A percentile compares a stretch with the other conserved stretches of the same genome.
Evolutionary conservation across 345 rosid genomes (phyloP).

Genomic region (Acer saccharum): DNA sequence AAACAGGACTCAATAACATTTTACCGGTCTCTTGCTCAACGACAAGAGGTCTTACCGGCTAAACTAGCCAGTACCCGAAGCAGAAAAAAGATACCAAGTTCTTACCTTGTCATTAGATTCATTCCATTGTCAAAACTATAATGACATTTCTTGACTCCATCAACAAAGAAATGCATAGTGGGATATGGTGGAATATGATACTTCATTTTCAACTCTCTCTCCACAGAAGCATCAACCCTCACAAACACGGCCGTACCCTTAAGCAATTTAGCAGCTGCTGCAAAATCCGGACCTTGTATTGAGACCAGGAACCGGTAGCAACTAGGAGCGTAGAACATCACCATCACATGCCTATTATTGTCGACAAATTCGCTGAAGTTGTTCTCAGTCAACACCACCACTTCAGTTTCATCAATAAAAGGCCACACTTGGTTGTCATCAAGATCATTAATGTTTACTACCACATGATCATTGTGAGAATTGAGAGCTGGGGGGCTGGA

Average conservation of each 20-base stretch:
- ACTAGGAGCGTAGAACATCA: constrained; percentile 53
- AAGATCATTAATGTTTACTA: no score
- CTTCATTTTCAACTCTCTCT: constrained; percentile 8
- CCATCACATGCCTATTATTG: constrained; percentile 31
- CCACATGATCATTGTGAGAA: no score
- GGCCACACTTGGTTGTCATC: not conserved
- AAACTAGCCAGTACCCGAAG: not conserved
- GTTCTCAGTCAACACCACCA: constrained; percentile 39
- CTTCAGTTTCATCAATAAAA: constrained; percentile 35
- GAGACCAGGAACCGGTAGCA: constrained; percentile 34
- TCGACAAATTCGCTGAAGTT: constrained; percentile 47
- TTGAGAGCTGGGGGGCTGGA: no score
- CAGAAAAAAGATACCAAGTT: not conserved
- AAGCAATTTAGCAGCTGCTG: constrained; percentile 48
- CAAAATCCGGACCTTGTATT: constrained; percentile 39
- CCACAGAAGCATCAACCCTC: constrained; percentile 40
- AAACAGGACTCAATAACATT: no score
- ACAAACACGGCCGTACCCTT: constrained; percentile 50
- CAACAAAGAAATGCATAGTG: constrained; percentile 19
- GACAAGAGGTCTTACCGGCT: no score
- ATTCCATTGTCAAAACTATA: not conserved
- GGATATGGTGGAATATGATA: constrained; percentile 19
- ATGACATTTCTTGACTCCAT: constrained; percentile 10
- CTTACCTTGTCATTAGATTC: constrained; percentile 27
- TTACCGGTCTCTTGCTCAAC: no score